Base-by-base conservation (phyloP, 2,329 filamentous ascomycete species). In the Ustilaginoidea virens region DNA sequence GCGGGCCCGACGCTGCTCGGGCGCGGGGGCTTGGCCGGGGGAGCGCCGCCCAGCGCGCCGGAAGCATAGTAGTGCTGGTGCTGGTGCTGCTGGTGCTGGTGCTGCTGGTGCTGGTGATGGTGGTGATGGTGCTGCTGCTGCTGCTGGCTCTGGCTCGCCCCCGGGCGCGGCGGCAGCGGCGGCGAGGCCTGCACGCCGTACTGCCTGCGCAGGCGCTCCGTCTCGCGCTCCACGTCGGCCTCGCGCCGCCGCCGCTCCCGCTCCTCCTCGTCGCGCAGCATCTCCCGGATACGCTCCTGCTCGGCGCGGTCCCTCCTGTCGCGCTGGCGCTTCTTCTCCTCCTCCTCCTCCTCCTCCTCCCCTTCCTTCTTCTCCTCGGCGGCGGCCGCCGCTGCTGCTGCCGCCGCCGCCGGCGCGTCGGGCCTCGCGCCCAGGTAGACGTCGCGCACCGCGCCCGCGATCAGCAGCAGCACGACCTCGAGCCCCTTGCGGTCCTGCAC, bases 401-500 rank as follows among this genome's bases (percentile, higher is more conserved):
- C 25, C 36, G 21, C 3, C 32, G 19, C 35, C 18, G 38, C 41
- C 1, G 39, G 40, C 15, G 15, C 47, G 45, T 3, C 62, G 37
- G 8, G 66, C 31, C 74, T 68, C 4, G 74, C 67, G 33, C 66
- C 60, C 17, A 78, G 58, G 41, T 69, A 78, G 23, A 80, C 56
- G 39, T 80, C 74, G 24, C 69, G 64, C 33, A 80, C 74, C 18
- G 74, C 66, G 39, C 74, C 66, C 1, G 72, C 68, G 17, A 68
- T 61, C 13, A 79, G 51, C 13, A 78, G 48, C 12, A 96, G 54
- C 2, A 86, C 75, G 1, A 96, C 69, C 48, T 98, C 90, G 4
- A 96, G 60, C 0, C 90, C 90, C 51, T 94, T 96, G 33, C 79
- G 74, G 52, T 98, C 90, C 51, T 98, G 85, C 36, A 96, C 74